Evolutionary conservation across 495 filamentous ascomycete genomes (phyloP).

Genomic region (Tuber umbilicatum): DNA sequence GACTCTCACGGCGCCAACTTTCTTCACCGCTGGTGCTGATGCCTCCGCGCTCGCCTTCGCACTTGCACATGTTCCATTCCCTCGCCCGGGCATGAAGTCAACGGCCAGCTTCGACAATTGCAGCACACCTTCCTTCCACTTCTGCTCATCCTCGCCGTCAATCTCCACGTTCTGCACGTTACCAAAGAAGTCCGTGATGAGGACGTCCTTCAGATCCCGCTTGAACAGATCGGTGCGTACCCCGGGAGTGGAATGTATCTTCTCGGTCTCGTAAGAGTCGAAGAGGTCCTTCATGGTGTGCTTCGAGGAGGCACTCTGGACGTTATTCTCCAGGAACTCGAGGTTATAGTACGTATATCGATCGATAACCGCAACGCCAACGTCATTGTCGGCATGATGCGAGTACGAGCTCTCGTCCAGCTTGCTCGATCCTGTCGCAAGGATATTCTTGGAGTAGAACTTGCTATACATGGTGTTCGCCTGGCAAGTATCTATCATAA

Average conservation of each 20-base stretch:
- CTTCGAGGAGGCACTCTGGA: slow-evolving; percentile 72
- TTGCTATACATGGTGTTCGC: slow-evolving; percentile 98
- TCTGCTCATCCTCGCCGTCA: slow-evolving; percentile 54
- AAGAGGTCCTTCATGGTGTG: slow-evolving; percentile 87
- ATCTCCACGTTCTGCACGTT: slow-evolving; percentile 97
- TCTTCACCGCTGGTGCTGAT: slow-evolving; percentile 28
- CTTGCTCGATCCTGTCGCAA: slow-evolving; percentile 88
- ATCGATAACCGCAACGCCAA: slow-evolving; percentile 96
- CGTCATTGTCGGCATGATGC: slow-evolving; percentile 95
- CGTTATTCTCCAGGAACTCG: slow-evolving; percentile 88
- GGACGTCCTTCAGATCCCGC: slow-evolving; percentile 48
- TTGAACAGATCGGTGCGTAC: slow-evolving; percentile 89
- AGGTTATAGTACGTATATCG: slow-evolving; percentile 98
- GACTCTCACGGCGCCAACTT: slow-evolving; percentile 33
- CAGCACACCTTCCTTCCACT: slow-evolving; percentile 68
- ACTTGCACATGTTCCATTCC: slow-evolving; percentile 15
- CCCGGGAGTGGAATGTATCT: slow-evolving; percentile 90
- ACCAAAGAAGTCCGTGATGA: slow-evolving; percentile 94
- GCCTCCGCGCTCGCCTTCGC: slow-evolving; percentile 27
- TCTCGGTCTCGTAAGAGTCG: slow-evolving; percentile 86
- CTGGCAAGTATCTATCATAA: slow-evolving; percentile 99
- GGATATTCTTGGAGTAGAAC: slow-evolving; percentile 93
- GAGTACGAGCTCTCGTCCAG: slow-evolving; percentile 92
- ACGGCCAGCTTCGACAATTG: slow-evolving; percentile 48
- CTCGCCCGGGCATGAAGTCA: slow-evolving; percentile 26